Evolutionary conservation across 495 filamentous ascomycete genomes (phyloP).

Genomic region (Aspergillus nanangensis): DNA sequence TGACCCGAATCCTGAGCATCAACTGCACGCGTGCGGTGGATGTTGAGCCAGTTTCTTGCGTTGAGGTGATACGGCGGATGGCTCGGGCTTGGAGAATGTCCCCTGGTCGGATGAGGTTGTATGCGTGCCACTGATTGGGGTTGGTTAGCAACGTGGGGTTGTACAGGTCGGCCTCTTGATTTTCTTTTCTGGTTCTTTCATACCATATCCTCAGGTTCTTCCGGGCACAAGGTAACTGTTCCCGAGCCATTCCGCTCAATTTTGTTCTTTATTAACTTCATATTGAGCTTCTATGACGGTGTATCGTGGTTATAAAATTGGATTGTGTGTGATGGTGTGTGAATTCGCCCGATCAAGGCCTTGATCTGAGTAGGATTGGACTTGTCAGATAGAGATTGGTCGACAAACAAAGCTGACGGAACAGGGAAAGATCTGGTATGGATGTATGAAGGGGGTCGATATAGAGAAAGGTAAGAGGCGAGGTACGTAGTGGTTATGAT

Average conservation of each 20-base stretch:
- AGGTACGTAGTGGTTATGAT: no score
- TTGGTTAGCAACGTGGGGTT: not conserved
- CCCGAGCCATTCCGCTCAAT: conserved; percentile 76
- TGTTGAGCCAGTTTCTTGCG: conserved; percentile 67
- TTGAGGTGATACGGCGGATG: conserved; percentile 71
- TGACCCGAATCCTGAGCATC: conserved; percentile 76
- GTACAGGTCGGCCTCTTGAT: not conserved
- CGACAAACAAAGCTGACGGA: no score
- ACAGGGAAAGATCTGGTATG: no score
- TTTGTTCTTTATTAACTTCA: conserved; percentile 68
- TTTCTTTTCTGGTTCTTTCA: not conserved
- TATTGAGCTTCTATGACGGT: conserved; percentile 20
- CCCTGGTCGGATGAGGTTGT: conserved; percentile 81
- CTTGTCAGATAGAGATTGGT: no score
- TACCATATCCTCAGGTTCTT: conserved; percentile 97
- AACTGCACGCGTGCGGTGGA: conserved; percentile 70
- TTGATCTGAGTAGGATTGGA: no score
- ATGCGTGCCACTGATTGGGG: conserved; percentile 76
- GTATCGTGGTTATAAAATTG: not conserved
- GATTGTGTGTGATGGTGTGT: not conserved
- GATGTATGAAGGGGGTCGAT: no score
- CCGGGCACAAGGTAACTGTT: conserved; percentile 73
- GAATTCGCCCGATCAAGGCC: not conserved
- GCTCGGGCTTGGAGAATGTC: conserved; percentile 82
- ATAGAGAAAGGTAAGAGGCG: no score